Evolutionary conservation across 768 basidiomycete species (phyloP), one percentile per base, ranked within the genome.

Genomic region (Amanita jacksonii): DNA sequence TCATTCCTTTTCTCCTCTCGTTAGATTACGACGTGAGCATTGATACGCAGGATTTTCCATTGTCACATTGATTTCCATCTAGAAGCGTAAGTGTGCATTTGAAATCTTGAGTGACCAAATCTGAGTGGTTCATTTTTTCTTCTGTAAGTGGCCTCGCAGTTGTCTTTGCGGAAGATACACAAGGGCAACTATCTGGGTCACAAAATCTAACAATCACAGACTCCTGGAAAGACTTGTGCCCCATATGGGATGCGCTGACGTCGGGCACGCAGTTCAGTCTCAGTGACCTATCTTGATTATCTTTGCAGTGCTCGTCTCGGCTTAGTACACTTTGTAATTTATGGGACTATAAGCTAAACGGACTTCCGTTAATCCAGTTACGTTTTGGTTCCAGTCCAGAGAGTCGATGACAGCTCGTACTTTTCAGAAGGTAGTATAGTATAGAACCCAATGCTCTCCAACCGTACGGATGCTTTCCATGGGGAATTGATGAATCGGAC

Each of bases 41-140:
- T 13, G 8, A 12, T 8, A 12, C 8, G 12, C 7, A 43, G 42
- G 42, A 35, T 45, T 13, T 34, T 45, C 32, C 43, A 45, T 38
- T 45, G 43, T 20, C 43, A 45, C 28, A 30, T 45, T 13, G 36
- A 45, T 31, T 45, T 30, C 19, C 44, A 45, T 23, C 20, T 45
- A 5, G 19, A 25, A 19, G 35, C 35, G 43, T 45, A 18, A 38
- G 43, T 45, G 16, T 33, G 8, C 7, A n/a, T n/a, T n/a, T n/a
- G n/a, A n/a, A n/a, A n/a, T n/a, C n/a, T n/a, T n/a, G n/a, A n/a
- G 16, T 19, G 3, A 8, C 5, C 22, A 12, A 16, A 25, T n/a
- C n/a, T n/a, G 16, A 2, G 19, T 5, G 34, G 27, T 12, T 25
- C 15, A 4, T 20, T 0, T 13, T 13, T 27, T 12, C 24, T 18